Base-by-base conservation (phyloP, 805 yeast species). In the Metschnikowia hibisci region DNA sequence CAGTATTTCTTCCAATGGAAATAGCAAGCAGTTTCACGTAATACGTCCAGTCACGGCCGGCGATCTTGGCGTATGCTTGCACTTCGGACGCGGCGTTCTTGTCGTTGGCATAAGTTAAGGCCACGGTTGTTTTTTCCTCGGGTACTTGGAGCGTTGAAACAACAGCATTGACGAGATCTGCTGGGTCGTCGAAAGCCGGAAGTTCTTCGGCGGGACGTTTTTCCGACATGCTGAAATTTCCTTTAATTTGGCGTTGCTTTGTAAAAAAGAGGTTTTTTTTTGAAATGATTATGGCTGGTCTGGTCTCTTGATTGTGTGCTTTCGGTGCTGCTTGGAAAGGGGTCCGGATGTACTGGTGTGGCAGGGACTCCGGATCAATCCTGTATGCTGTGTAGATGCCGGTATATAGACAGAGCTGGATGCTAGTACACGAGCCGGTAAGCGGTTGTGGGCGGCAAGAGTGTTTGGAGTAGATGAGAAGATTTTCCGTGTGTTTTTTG, bases 21-120 rank as follows among this genome's bases (percentile, higher is more conserved):
- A 91, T 77, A 23, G 76, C 76, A 40, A 91, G 69, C 13, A 81
- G 72, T 60, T 90, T 87, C 33, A 93, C 96, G 58, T 89, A 93
- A 61, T 76, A 93, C 1, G 99, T 91, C 99, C 99, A 93, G 57
- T 80, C 81, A 28, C 76, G 69, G 34, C 99, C 99, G 0, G 97
- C 90, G 37, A 93, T 83, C 63, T 93, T 93, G 28, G 97, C 99
- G 63, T 91, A 93, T 0, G 99, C 99, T 66, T 90, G 96, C n/a
- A 93, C 90, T 61, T 90, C 96, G 40, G 78, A 74, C 48, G 78
- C 80, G 46, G 66, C 57, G 51, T 79, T 84, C 47, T 80, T 78
- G 40, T 82, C 87, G 62, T 93, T 93, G 43, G 91, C 80, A 60
- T 78, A 87, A 20, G 69, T 76, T 36, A 67, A 69, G 10, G 95